Evolutionary conservation across 1,139 yeast species (phyloP), one percentile per base, ranked within the genome.

Genomic region (Blastobotrys apis): DNA sequence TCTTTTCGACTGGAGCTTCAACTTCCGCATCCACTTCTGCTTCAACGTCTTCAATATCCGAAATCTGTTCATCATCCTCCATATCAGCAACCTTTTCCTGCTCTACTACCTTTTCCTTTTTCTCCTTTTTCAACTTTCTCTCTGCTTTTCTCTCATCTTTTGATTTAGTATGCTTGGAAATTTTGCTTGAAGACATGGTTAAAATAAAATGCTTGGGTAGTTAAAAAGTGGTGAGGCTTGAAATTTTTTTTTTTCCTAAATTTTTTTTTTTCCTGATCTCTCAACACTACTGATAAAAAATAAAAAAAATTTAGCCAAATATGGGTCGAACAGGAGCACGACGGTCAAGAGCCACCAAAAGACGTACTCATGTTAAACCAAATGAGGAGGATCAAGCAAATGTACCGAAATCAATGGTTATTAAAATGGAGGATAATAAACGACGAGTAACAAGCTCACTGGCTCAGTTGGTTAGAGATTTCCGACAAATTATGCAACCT

Each of bases 401-500:
- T 59, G 79, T 87, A 50, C 98, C 98, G 16, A 76, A 84, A 58
- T 87, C 97, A 4, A 86, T 90, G 95, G 97, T 94, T 48, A 75
- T 92, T 54, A 80, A 92, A 57, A 75, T 90, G 45, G 97, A 97
- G 3, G 71, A 81, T 15, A 79, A 94, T 22, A 59, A 59, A 33
- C 57, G 69, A 32, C 73, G 85, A 58, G 78, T 80, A 43, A 90
- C 92, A 60, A 88, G 84, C 56, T 79, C 95, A 2, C 70, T 94
- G 53, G 74, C 85, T 34, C 95, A 86, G 64, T 72, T 92, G 49
- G 97, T 90, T 16, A 74, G 75, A 52, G 99, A 92, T 64, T 81
- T 90, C 65, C 77, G 99, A 62, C 78, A 77, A 52, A 79, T 87
- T 52, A 88, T 92, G 97, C 94, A 87, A 62, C 99, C 99, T 22